Evolutionary conservation across 768 basidiomycete species (phyloP).

Genomic region (Tulasnella sp.): DNA sequence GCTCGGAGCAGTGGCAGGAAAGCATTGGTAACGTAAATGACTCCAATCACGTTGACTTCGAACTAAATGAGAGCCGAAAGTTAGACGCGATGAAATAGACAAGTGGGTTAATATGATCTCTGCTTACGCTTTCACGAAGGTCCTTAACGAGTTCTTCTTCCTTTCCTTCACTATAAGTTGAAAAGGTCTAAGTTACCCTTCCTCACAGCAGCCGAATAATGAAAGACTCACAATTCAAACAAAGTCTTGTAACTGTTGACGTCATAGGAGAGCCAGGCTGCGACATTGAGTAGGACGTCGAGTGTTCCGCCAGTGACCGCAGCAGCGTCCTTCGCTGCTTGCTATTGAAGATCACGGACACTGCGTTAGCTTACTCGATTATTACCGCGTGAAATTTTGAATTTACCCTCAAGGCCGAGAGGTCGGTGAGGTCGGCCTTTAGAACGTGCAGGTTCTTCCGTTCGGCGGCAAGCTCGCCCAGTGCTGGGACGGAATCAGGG

Average conservation of each 20-base stretch:
- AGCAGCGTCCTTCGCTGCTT: conserved; percentile 21
- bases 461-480: conserved; percentile 26
- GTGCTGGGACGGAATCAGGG: conserved; percentile 28
- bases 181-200: not conserved
- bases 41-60: conserved; percentile 31
- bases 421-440: conserved; percentile 40
- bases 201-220: too few species aligned
- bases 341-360: conserved; percentile 3
- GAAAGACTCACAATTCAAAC: conserved; percentile 11
- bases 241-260: not conserved
- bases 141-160: conserved; percentile 25
- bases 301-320: conserved; percentile 24
- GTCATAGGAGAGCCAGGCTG: conserved; percentile 4
- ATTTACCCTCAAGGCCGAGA: conserved; percentile 35
- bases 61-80: not conserved
- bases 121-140: conserved; percentile 24
- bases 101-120: not conserved
- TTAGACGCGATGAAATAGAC: not conserved
- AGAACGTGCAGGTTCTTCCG: conserved; percentile 38
- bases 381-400: too few species aligned
- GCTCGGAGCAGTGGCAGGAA: conserved; percentile 31
- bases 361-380: not conserved
- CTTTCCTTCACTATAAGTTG: not conserved
- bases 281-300: conserved; percentile 27
- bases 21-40: conserved; percentile 26